These are phyloP conservation scores for Plenodomus lindquistii DNA, from an alignment of 2,329 filamentous ascomycete genomes.

Conservation along the genomic window DNA sequence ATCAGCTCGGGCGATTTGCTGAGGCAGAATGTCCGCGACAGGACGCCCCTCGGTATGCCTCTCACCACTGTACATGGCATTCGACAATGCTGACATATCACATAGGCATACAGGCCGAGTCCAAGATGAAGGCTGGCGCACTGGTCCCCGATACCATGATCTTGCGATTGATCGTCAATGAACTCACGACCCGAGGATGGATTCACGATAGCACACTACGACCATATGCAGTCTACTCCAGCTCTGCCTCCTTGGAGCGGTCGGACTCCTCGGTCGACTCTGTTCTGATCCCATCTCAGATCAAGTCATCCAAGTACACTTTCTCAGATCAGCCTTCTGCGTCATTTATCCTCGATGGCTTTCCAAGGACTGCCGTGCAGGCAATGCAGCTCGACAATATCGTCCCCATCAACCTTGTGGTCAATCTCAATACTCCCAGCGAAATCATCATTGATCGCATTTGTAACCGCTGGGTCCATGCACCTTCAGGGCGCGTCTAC, in stretches of 20 bases:
- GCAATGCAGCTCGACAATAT: constrained; percentile 76
- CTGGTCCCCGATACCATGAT: constrained; percentile 94
- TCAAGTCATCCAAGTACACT: constrained; percentile 46
- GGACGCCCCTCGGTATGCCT: constrained; percentile 76
- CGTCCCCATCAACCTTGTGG: constrained; percentile 92
- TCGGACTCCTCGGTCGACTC: constrained; percentile 44
- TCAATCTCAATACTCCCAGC: constrained; percentile 82
- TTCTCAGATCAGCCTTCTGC: constrained; percentile 72
- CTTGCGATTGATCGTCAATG: constrained; percentile 86
- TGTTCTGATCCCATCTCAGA: constrained; percentile 46
- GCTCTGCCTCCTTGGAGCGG: constrained; percentile 31
- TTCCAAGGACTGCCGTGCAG: constrained; percentile 84
- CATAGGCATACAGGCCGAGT: constrained; percentile 85
- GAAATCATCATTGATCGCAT: constrained; percentile 89
- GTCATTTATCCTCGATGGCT: constrained; percentile 95
- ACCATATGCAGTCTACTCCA: constrained; percentile 51
- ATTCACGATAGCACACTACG: constrained; percentile 58
- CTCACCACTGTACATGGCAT: constrained; percentile 4
- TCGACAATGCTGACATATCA: constrained; percentile 13
- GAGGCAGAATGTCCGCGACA: constrained; percentile 86
- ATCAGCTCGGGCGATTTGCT: constrained; percentile 94
- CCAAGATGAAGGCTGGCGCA: constrained; percentile 81
- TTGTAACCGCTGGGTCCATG: constrained; percentile 89
- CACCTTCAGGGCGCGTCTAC: constrained; percentile 88
- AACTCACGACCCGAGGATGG: constrained; percentile 86